Base-by-base conservation (phyloP, 352 stramenopile species). In the Aphanomyces cochlioides region DNA sequence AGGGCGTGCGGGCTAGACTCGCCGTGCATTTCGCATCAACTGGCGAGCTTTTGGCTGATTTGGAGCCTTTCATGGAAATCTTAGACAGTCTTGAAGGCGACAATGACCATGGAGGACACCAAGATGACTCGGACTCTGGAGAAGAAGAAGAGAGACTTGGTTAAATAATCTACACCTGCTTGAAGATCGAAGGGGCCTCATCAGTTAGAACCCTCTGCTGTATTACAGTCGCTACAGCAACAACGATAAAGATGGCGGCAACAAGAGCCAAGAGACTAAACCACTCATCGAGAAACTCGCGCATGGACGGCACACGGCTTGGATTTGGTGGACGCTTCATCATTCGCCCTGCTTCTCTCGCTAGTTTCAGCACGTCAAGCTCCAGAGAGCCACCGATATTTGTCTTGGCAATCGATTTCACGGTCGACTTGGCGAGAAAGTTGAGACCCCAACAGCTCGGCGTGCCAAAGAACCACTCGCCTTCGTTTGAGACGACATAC, bases 1-100 rank as follows among this genome's bases (percentile, higher is more conserved):
- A 56, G 28, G 41, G 4, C 21, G 59, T 45, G 1, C 59, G 59
- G 7, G 43, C 56, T 7, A 21, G 43, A 5, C 54, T 67, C 21
- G 59, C 40, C 39, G 56, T 57, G 39, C 59, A 67, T 40, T 67
- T 40, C 43, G 59, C 59, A 3, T 67, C 39, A 10, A 67, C 59
- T 7, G 59, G 59, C 10, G 59, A 67, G 12, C 2, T 67, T 28
- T 45, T 67, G 28, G 28, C 28, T 28, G 28, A 28, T 28, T 28
- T 28, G 28, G 28, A 28, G 28, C 28, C 28, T 28, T 28, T 28
- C 28, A 28, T 28, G 28, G 28, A 28, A 28, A 28, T 28, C 28
- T 28, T 28, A 28, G 28, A 28, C 28, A 28, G 28, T 28, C 39
- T 67, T 37, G 15, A n/a, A 8, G 43, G 21, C 59, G 59, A 54